A percentile compares a stretch with the other conserved stretches of the same genome.
These are phyloP conservation scores for Reticulascus tulasneorum DNA, from an alignment of 2,329 filamentous ascomycete species.

Conservation along the genomic window DNA sequence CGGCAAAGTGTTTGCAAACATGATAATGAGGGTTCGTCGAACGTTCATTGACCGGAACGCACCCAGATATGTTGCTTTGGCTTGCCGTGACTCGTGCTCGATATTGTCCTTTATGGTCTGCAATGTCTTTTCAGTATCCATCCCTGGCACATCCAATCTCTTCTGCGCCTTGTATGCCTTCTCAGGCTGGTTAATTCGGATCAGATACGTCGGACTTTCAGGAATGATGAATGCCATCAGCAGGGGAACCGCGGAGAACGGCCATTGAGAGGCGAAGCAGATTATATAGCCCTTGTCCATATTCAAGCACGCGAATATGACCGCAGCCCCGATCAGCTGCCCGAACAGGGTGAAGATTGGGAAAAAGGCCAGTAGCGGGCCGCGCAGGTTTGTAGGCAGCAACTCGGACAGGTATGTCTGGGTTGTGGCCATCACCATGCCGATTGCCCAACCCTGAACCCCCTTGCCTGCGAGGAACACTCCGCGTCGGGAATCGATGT, in stretches of 20 bases:
- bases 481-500: slow-evolving; percentile 24
- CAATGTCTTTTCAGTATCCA: slow-evolving; percentile 35
- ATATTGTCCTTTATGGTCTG: slow-evolving; percentile 44
- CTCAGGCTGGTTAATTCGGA: slow-evolving; percentile 34
- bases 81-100: slow-evolving; percentile 31
- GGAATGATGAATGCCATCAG: slow-evolving; percentile 40
- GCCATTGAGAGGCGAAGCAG: slow-evolving; percentile 41
- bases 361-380: slow-evolving; percentile 43
- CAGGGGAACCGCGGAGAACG: slow-evolving; percentile 37
- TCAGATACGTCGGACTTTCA: slow-evolving; percentile 46
- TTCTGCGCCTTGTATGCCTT: slow-evolving; percentile 42
- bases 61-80: slow-evolving; percentile 32
- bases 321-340: slow-evolving; percentile 40
- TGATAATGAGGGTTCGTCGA: slow-evolving; percentile 35
- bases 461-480: slow-evolving; percentile 42
- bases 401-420: slow-evolving; percentile 49
- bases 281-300: slow-evolving; percentile 31
- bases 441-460: slow-evolving; percentile 41
- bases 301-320: slow-evolving; percentile 30
- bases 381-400: slow-evolving; percentile 40
- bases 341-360: slow-evolving; percentile 45
- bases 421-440: slow-evolving; percentile 36
- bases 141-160: slow-evolving; percentile 40
- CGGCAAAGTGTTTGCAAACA: slow-evolving; percentile 37
- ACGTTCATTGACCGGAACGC: slow-evolving; percentile 41